Evolutionary conservation across 768 basidiomycete species (phyloP), one percentile per base, ranked within the genome.

Genomic region (Lactarius quietus): DNA sequence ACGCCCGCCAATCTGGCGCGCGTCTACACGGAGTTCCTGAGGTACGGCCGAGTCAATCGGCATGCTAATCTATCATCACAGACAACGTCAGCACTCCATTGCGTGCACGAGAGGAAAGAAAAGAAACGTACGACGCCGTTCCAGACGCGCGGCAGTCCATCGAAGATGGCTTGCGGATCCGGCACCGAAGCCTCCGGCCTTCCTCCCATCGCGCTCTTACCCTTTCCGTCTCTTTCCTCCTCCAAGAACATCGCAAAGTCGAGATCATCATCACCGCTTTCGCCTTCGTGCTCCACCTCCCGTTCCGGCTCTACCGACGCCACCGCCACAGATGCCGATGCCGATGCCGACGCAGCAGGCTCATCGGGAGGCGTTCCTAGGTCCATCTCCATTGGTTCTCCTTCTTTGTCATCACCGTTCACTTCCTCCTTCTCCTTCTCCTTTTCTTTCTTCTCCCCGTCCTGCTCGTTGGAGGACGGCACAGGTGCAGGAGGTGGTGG

Each of bases 191-290:
- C 56, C 69, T 38, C 55, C 0, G 8, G 6, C n/a, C 36, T 15
- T 56, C 43, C 28, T 38, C 58, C 23, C 45, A 36, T 45, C n/a
- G 45, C 45, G 5, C 48, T 58, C 59, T 36, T 65, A 26, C 60
- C 59, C 33, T 55, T 60, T 1, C 54, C 59, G 0, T 65, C 59
- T 38, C 87, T 84, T 64, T 89, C 85, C 63, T 86, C 84, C 52
- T 65, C 64, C 43, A 95, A 76, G 71, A 93, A 88, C 86, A 93
- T 90, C 70, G 93, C 93, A 71, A 95, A 93, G 73, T 93, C 93
- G 67, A 87, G 84, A 35, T 65, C 60, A 10, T 61, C 33, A 33
- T n/a, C 59, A 15, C 63, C 64, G 75, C 93, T 92, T 62, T 86
- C 85, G 12, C 87, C 81, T 67, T 81, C 83, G 58, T 72, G 70